These are phyloP conservation scores for Sugiyamaella sp. DNA, from an alignment of 1,139 yeast species.

Conservation along the genomic window DNA sequence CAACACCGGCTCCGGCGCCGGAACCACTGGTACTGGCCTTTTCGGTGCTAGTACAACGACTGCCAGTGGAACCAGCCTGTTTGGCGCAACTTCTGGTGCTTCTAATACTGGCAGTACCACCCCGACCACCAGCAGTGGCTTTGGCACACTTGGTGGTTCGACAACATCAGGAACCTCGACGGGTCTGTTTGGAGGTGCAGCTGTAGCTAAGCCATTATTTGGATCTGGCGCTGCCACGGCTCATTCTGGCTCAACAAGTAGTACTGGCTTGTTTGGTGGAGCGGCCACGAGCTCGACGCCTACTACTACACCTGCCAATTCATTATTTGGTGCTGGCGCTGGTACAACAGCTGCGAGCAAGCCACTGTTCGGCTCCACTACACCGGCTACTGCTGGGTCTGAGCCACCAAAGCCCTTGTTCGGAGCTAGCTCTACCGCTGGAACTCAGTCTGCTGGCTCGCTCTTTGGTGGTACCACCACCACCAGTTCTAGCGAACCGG, in stretches of 20 bases:
- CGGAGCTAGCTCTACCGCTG: conserved; percentile 22
- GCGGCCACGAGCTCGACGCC: conserved; percentile 4
- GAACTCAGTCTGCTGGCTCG: conserved; percentile 24
- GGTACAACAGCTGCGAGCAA: conserved; percentile 10
- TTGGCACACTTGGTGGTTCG: conserved; percentile 5
- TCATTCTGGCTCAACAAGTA: conserved; percentile 13
- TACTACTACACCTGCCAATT: neutral
- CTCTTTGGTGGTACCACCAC: conserved; percentile 27
- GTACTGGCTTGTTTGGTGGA: conserved; percentile 29
- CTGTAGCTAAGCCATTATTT: conserved; percentile 15
- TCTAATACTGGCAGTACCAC: neutral
- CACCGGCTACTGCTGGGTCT: conserved; percentile 8
- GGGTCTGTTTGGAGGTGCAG: conserved; percentile 5
- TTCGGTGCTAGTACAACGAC: conserved; percentile 19
- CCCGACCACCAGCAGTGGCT: neutral
- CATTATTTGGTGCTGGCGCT: conserved; percentile 22
- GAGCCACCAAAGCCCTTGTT: conserved; percentile 1
- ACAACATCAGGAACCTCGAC: conserved; percentile 4
- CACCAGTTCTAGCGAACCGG: conserved; percentile 17
- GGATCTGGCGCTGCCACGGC: conserved; percentile 20
- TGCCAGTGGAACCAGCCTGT: conserved; percentile 15
- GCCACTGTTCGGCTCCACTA: conserved; percentile 14
- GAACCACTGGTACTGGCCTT: conserved; percentile 3
- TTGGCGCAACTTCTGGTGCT: conserved; percentile 11
- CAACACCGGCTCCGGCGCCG: neutral